phyloP scores from a whole-genome alignment of 768 basidiomycete species.

The Dictyophora rubrovolvata region DNA sequence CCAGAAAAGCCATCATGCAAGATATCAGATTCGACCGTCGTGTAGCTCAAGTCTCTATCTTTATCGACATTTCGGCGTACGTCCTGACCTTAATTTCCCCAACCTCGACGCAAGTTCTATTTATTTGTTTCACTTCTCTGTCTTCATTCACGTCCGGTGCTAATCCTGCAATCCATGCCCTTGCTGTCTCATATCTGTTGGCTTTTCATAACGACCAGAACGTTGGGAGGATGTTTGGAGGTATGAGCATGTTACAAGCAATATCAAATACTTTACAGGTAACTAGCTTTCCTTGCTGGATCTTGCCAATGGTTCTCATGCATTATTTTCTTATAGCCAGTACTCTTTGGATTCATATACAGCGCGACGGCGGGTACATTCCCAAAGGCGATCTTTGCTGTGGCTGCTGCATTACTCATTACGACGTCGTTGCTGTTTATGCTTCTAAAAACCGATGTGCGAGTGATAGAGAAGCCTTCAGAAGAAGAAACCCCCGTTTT shows the following conservation, averaged over 20 bases:
- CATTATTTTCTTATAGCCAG: conserved; percentile 36
- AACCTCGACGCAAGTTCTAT: conserved; percentile 29
- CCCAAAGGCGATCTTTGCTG: conserved; percentile 59
- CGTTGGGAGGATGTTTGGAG: conserved; percentile 18
- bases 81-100: conserved; percentile 41
- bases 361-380: conserved; percentile 49
- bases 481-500: background rate
- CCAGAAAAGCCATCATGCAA: conserved; percentile 41
- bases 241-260: conserved; percentile 15
- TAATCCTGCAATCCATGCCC: conserved; percentile 57
- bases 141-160: conserved; percentile 61
- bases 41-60: conserved; percentile 53
- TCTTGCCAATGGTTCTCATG: background rate
- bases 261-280: conserved; percentile 8
- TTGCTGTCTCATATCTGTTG: conserved; percentile 42
- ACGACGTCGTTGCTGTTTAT: conserved; percentile 37
- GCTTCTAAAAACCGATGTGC: conserved; percentile 23
- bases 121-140: conserved; percentile 51
- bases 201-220: conserved; percentile 7
- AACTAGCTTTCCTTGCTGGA: conserved; percentile 9
- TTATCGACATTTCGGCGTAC: conserved; percentile 57
- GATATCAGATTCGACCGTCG: conserved; percentile 61
- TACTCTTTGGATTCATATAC: conserved; percentile 60
- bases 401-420: conserved; percentile 46
- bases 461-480: background rate